Percentiles rank a stretch among this genome's conserved stretches.
phyloP scores from a whole-genome alignment of 1,284 basidiomycete species.

The Fomes fomentarius region DNA sequence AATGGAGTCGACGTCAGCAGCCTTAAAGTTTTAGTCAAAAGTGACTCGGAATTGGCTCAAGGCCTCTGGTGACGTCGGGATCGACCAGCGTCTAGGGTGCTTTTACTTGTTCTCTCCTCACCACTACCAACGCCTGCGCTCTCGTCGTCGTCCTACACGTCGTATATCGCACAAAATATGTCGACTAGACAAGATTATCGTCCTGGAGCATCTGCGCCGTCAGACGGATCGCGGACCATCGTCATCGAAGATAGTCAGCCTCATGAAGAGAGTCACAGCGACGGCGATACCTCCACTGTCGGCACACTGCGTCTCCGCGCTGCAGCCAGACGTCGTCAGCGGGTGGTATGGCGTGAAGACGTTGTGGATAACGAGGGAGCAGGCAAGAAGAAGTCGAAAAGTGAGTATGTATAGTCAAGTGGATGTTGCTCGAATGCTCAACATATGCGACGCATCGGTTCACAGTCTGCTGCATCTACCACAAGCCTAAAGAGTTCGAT shows the following conservation, averaged over 20 bases:
- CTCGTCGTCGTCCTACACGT: not conserved
- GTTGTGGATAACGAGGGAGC: conserved; percentile 84
- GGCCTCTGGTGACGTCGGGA: too few relatives aligned
- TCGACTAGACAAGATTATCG: conserved; percentile 8
- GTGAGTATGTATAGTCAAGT: conserved; percentile 47
- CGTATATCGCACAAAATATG: too few relatives aligned
- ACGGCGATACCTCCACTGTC: conserved; percentile 25
- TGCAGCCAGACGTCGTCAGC: conserved; percentile 42
- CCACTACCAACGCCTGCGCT: not conserved
- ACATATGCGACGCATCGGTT: not conserved
- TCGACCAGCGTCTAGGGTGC: too few relatives aligned
- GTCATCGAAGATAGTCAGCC: conserved; percentile 50
- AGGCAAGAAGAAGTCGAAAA: conserved; percentile 84
- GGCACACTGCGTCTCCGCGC: conserved; percentile 62
- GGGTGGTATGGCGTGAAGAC: conserved; percentile 78
- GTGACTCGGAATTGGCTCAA: too few relatives aligned
- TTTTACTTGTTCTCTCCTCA: not conserved
- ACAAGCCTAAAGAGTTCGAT: conserved; percentile 77
- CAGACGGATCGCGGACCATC: conserved; percentile 62
- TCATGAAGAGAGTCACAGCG: conserved; percentile 33
- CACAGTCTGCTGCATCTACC: conserved; percentile 90
- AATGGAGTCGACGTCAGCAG: too few relatives aligned
- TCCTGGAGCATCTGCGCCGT: conserved; percentile 38
- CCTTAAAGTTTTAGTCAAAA: too few relatives aligned
- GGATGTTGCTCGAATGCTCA: not conserved